Percentiles rank a stretch among this genome's conserved stretches.
Conservation (phyloP, 164 flowering plant genomes). For the Platanus orientalis region DNA sequence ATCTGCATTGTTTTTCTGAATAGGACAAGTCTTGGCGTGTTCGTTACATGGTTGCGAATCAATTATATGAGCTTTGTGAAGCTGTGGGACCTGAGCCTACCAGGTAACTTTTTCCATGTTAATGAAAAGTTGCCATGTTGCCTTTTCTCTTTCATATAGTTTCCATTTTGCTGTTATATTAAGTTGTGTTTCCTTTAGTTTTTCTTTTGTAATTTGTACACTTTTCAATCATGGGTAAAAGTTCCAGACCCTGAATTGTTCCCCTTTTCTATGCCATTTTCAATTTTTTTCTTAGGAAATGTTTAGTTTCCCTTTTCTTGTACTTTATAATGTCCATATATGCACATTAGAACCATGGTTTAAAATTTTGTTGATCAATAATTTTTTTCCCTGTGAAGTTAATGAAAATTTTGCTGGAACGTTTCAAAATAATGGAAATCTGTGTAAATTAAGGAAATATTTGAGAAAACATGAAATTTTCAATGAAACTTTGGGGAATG, state of each 20-base stretch:
- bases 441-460: too few relatives aligned
- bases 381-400: too few relatives aligned
- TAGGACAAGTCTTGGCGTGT: constrained; percentile 99
- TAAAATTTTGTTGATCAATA: too few relatives aligned
- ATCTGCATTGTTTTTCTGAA: constrained; percentile 11
- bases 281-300: neutral
- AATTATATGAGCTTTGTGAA: constrained; percentile 92
- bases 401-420: too few relatives aligned
- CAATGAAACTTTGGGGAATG: too few relatives aligned
- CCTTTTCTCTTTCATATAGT: too few relatives aligned
- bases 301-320: neutral
- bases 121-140: neutral
- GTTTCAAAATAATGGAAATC: too few relatives aligned
- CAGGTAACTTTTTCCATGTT: constrained; percentile 36
- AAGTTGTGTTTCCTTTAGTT: neutral
- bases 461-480: too few relatives aligned
- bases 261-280: neutral
- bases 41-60: constrained; percentile 98
- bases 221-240: neutral
- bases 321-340: neutral
- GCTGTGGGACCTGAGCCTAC: constrained; percentile 98
- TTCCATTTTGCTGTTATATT: neutral
- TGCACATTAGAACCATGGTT: too few relatives aligned
- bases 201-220: neutral
- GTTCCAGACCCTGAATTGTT: neutral